A percentile compares a stretch with the other conserved stretches of the same genome.
These are phyloP conservation scores for Wallacemonas collosoma DNA, from an alignment of 208 protist species.

Conservation along the genomic window DNA sequence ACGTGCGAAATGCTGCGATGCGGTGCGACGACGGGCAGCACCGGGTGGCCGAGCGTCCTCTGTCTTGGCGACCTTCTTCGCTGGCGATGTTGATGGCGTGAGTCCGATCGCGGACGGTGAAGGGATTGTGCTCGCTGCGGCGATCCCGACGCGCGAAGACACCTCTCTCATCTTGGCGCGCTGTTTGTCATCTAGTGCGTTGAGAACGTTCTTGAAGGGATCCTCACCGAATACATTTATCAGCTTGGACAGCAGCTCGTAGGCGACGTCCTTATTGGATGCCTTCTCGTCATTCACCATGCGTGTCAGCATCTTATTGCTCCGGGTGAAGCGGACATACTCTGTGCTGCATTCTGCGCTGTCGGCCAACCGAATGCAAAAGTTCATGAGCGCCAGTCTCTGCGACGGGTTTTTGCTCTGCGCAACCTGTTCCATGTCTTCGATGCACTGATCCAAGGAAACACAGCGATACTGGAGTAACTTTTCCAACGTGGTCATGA, in stretches of 20 bases:
- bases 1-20: conserved; percentile 1
- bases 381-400: conserved; percentile 62
- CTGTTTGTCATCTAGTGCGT: conserved; percentile 78
- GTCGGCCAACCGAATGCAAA: conserved; percentile 63
- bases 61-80: conserved; percentile 56
- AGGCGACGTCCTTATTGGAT: conserved; percentile 68
- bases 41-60: conserved; percentile 32
- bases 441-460: conserved; percentile 80
- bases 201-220: conserved; percentile 48
- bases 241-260: conserved; percentile 60
- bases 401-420: conserved; percentile 86
- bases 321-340: conserved; percentile 44
- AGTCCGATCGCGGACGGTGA: conserved; percentile 10
- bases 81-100: conserved; percentile 59
- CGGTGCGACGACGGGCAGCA: conserved; percentile 3
- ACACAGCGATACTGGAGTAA: conserved; percentile 80
- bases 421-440: conserved; percentile 75
- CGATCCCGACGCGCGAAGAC: conserved; percentile 3
- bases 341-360: conserved; percentile 41
- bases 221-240: conserved; percentile 57
- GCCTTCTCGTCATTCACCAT: conserved; percentile 87
- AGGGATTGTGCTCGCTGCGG: conserved; percentile 8
- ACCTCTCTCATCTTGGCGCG: conserved; percentile 37
- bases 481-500: conserved; percentile 74
- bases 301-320: conserved; percentile 54